Base-by-base conservation (phyloP, 2,329 filamentous ascomycete species). In the Purpureocillium takamizusanense region DNA sequence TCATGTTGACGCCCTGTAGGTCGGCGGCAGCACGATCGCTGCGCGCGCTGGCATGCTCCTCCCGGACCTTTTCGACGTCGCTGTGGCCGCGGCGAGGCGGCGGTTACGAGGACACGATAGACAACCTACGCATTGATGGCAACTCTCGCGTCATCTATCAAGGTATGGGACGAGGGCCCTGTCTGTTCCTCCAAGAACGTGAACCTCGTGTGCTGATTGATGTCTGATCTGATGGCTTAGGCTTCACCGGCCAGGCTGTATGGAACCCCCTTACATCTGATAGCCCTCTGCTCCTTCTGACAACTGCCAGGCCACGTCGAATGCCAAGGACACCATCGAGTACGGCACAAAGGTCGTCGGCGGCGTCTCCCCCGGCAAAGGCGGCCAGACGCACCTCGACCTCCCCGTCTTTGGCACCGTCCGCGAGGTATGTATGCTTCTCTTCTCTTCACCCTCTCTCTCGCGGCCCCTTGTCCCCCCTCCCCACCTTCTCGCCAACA, bases 171-270 rank as follows among this genome's bases (percentile, higher is more conserved):
- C n/a, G n/a, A n/a, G n/a, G n/a, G n/a, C n/a, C n/a, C n/a, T n/a
- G n/a, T n/a, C n/a, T n/a, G n/a, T n/a, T n/a, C n/a, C n/a, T n/a
- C n/a, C n/a, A n/a, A n/a, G n/a, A n/a, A n/a, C n/a, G n/a, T n/a
- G n/a, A n/a, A n/a, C n/a, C n/a, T n/a, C n/a, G n/a, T n/a, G n/a
- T n/a, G n/a, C n/a, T n/a, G n/a, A n/a, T n/a, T n/a, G n/a, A n/a
- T n/a, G n/a, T n/a, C n/a, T n/a, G n/a, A n/a, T n/a, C n/a, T n/a
- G n/a, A n/a, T n/a, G n/a, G n/a, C n/a, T n/a, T 18, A 63, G 61
- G 61, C 8, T 61, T 65, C 42, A 64, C 61, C 1, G 61, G 61
- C 4, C 55, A 54, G 46, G 58, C 58, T 13, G 61, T 63, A 51
- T 10, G 49, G n/a, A n/a, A n/a, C n/a, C 38, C 8, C 14, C 38